These are phyloP conservation scores for Volvariella volvacea DNA, from an alignment of 1,284 basidiomycete genomes.

Conservation along the genomic window DNA sequence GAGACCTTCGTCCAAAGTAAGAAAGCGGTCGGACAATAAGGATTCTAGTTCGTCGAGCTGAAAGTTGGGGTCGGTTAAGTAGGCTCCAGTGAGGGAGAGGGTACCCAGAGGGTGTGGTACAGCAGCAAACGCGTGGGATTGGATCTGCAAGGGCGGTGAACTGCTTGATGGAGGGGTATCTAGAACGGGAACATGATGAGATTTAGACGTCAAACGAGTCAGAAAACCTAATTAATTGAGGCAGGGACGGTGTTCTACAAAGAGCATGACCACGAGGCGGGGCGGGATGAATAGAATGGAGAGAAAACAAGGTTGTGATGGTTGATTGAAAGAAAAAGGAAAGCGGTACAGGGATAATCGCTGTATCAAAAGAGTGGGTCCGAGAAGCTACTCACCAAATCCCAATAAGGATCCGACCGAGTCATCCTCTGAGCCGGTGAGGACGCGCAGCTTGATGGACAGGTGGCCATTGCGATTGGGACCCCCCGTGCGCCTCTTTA, in stretches of 20 bases:
- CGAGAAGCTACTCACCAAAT: slow-evolving; percentile 25
- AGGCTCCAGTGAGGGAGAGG: slow-evolving; percentile 52
- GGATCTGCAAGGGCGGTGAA: slow-evolving; percentile 35
- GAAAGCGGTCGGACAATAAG: slow-evolving; percentile 63
- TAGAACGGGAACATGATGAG: slow-evolving; percentile 12
- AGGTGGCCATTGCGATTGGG: neutral
- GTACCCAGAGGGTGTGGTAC: slow-evolving; percentile 65
- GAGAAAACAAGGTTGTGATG: slow-evolving; percentile 11
- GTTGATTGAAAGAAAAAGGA: neutral
- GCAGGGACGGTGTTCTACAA: too few species aligned
- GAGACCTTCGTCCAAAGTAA: slow-evolving; percentile 48
- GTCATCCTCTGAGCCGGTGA: slow-evolving; percentile 19
- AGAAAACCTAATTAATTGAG: too few species aligned
- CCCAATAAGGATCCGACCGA: slow-evolving; percentile 10
- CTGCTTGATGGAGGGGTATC: slow-evolving; percentile 35
- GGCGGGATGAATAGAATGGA: neutral
- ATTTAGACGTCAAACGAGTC: too few species aligned
- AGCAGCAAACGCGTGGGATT: slow-evolving; percentile 50
- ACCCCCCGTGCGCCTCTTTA: slow-evolving; percentile 36
- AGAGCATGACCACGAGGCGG: too few species aligned
- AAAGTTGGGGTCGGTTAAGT: slow-evolving; percentile 62
- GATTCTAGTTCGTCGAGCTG: slow-evolving; percentile 69
- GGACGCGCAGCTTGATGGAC: slow-evolving; percentile 25
- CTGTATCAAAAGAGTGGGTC: too few species aligned
- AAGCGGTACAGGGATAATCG: too few species aligned